A percentile compares a stretch with the other conserved stretches of the same genome.
Evolutionary conservation across 169 alveolate species (phyloP).

Genomic region (Plasmodium fragile): DNA sequence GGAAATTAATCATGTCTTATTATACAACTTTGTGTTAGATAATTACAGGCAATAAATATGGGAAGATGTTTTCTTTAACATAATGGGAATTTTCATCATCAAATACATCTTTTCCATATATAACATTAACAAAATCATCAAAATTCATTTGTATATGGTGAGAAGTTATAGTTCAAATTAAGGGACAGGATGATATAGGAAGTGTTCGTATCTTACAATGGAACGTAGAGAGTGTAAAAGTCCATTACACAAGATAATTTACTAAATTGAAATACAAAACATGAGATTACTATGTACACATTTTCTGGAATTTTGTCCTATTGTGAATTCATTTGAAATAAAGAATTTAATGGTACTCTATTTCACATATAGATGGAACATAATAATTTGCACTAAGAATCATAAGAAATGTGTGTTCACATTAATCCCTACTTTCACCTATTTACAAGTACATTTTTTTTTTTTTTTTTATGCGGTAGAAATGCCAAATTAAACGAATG

Average conservation of each 20-base stretch:
- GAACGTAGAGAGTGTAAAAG: not conserved
- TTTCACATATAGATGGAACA: not conserved
- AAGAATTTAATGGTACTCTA: not conserved
- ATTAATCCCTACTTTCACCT: not conserved
- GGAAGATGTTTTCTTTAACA: conserved; percentile 47
- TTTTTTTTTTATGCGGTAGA: not conserved
- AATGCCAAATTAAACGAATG: not conserved
- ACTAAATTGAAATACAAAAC: conserved; percentile 1
- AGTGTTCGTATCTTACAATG: not conserved
- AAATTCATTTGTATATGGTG: conserved; percentile 63
- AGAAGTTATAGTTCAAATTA: conserved; percentile 18
- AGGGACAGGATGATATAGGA: not conserved
- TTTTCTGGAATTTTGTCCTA: not conserved
- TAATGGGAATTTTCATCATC: conserved; percentile 67
- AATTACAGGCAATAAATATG: conserved; percentile 61
- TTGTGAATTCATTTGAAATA: not conserved
- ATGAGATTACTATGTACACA: not conserved
- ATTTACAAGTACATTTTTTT: not conserved
- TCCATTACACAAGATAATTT: not conserved
- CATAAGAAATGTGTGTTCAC: not conserved
- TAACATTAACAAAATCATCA: conserved; percentile 68
- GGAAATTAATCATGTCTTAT: not conserved
- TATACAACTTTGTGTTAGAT: conserved; percentile 1
- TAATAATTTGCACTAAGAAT: not conserved
- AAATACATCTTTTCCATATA: conserved; percentile 70